These are phyloP conservation scores for Ilyonectria sp. DNA, from an alignment of 2,329 filamentous ascomycete genomes.

Conservation along the genomic window DNA sequence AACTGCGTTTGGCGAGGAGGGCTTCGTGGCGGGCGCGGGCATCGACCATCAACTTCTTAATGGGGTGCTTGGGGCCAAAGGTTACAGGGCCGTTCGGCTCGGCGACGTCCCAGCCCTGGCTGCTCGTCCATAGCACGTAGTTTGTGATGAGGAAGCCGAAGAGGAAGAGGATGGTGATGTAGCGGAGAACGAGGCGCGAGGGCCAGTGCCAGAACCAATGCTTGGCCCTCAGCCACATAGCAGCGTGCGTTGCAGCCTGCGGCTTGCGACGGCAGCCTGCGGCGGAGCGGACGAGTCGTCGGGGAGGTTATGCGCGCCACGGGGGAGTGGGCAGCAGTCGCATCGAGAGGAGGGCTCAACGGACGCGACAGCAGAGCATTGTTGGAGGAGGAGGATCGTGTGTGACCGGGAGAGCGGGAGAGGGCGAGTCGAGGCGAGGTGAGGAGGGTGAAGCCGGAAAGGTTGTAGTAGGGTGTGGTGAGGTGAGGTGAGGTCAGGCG, in stretches of 20 bases:
- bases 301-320: slow-evolving; percentile 43
- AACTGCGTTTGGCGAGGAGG: slow-evolving; percentile 62
- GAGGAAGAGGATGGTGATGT: slow-evolving; percentile 44
- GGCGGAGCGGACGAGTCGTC: slow-evolving; percentile 26
- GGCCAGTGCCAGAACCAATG: slow-evolving; percentile 48
- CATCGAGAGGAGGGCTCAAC: slow-evolving; percentile 43
- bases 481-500: slow-evolving; percentile 40
- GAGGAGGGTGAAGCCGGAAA: neutral
- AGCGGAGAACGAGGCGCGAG: slow-evolving; percentile 50
- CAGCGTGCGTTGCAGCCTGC: slow-evolving; percentile 29
- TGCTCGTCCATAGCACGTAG: slow-evolving; percentile 51
- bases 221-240: slow-evolving; percentile 47
- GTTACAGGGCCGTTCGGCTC: slow-evolving; percentile 43
- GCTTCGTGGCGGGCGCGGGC: slow-evolving; percentile 61
- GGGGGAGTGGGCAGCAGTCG: slow-evolving; percentile 40
- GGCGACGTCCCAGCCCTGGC: slow-evolving; percentile 45
- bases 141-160: slow-evolving; percentile 49
- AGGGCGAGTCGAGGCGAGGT: neutral
- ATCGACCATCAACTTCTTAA: slow-evolving; percentile 64
- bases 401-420: neutral
- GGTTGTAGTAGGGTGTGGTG: slow-evolving; percentile 31
- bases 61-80: slow-evolving; percentile 60
- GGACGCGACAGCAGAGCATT: slow-evolving; percentile 39
- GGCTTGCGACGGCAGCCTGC: slow-evolving; percentile 25
- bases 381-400: slow-evolving; percentile 27